Evolutionary conservation across 2,329 filamentous ascomycete genomes (phyloP).

Genomic region (Pseudonectria buxi): DNA sequence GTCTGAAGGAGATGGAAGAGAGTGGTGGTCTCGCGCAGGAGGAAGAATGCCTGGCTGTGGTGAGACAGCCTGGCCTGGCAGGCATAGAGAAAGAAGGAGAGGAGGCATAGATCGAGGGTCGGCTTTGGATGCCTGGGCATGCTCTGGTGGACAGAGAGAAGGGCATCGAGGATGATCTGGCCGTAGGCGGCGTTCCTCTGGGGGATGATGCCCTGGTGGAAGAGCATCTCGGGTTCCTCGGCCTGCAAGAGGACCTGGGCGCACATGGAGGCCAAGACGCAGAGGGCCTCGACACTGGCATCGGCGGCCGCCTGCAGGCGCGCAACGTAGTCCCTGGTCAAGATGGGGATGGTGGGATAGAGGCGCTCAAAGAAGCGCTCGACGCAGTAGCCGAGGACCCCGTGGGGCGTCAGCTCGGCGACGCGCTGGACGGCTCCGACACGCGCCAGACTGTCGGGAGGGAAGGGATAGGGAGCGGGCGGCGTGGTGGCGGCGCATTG

Average conservation of each 20-base stretch:
- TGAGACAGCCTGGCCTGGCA: conserved; percentile 36
- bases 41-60: conserved; percentile 37
- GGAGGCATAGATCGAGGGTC: conserved; percentile 32
- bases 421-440: conserved; percentile 18
- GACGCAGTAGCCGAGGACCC: conserved; percentile 32
- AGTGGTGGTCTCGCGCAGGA: conserved; percentile 37
- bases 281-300: conserved; percentile 26
- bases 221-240: conserved; percentile 28
- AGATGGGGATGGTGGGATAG: conserved; percentile 37
- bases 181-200: conserved; percentile 33
- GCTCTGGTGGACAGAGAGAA: conserved; percentile 27
- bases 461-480: conserved; percentile 4
- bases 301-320: conserved; percentile 20
- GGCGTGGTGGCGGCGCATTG: conserved; percentile 24
- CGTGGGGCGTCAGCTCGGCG: conserved; percentile 26
- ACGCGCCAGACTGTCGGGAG: conserved; percentile 1
- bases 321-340: conserved; percentile 31
- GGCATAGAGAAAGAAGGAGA: conserved; percentile 39
- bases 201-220: conserved; percentile 25
- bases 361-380: conserved; percentile 34
- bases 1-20: conserved; percentile 29
- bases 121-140: conserved; percentile 29
- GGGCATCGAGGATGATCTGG: conserved; percentile 31
- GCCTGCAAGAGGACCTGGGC: conserved; percentile 36
- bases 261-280: conserved; percentile 32